phyloP scores from a whole-genome alignment of 2,329 filamentous ascomycete genomes.

The Aspergillus pseudoterreus region DNA sequence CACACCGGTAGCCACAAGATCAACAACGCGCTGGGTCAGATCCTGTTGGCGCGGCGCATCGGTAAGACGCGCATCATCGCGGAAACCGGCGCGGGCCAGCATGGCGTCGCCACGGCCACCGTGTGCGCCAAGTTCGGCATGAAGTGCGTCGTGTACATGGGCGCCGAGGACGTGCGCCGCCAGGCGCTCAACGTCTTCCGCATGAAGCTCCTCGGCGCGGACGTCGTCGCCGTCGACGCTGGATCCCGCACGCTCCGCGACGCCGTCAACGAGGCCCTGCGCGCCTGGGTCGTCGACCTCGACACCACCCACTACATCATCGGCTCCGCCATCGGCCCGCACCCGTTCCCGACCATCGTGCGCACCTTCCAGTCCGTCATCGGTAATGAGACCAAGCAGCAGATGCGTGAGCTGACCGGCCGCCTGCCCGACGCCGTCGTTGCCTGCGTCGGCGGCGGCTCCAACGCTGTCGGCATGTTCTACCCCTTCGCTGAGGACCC shows the following conservation, averaged over 20 bases:
- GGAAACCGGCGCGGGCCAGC: slow-evolving; percentile 94
- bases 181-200: slow-evolving; percentile 98
- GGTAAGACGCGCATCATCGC: slow-evolving; percentile 98
- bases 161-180: slow-evolving; percentile 90
- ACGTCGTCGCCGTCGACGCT: slow-evolving; percentile 87
- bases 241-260: slow-evolving; percentile 79
- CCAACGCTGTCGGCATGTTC: slow-evolving; percentile 97
- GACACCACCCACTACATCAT: slow-evolving; percentile 98
- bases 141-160: slow-evolving; percentile 98
- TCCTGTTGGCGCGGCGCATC: slow-evolving; percentile 76
- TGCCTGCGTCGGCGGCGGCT: slow-evolving; percentile 92
- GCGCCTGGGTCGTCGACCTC: slow-evolving; percentile 89
- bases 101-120: slow-evolving; percentile 95
- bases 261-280: slow-evolving; percentile 91
- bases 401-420: slow-evolving; percentile 79
- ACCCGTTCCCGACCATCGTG: slow-evolving; percentile 96
- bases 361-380: slow-evolving; percentile 97
- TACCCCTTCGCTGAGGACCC: slow-evolving; percentile 87
- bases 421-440: slow-evolving; percentile 95
- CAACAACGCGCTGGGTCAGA: slow-evolving; percentile 95
- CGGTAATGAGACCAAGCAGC: slow-evolving; percentile 86
- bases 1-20: slow-evolving; percentile 99
- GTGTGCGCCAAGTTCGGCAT: slow-evolving; percentile 98
- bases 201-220: slow-evolving; percentile 91
- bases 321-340: slow-evolving; percentile 92